Evolutionary conservation across 2,329 filamentous ascomycete genomes (phyloP), one percentile per base, ranked within the genome.

Genomic region (Setomelanomma holmii): DNA sequence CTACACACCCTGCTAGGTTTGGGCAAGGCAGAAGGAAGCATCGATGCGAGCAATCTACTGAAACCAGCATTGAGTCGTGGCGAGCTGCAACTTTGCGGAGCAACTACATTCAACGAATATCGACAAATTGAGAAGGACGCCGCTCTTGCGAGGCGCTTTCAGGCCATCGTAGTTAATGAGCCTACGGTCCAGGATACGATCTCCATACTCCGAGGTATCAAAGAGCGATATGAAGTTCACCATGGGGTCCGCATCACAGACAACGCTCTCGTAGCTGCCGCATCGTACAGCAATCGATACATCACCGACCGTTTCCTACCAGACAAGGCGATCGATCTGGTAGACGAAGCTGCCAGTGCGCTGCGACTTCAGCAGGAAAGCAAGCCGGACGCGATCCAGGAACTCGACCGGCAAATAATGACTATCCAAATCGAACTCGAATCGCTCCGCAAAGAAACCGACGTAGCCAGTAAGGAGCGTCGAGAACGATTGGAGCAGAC

Each of bases 391-490:
- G 87, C 93, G 7, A 97, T 99, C 27, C 91, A 96, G 78, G 86
- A 89, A 44, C 84, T 98, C 1, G 93, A 98, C 67, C 90, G 96
- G 56, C 91, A 93, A 67, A 96, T 98, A 54, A 96, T 97, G 86
- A 98, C 93, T 0, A 91, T 98, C 12, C 93, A 97, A 70, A 98
- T 99, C 57, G 93, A 99, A 73, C 82, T 98, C 1, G 95, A 98
- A 72, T 97, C 92, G 55, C 78, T 99, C 36, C 86, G 93, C 44
- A 98, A 98, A 67, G 95, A 99, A 74, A 96, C 88, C 10, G 95
- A 99, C 63, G 82, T 96, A 42, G 88, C 90, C 16, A 96, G 92
- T 69, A 88, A 87, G 62, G 95, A 98, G 75, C 86, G 95, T 16
- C 84, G 92, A 19, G 90, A 96, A 66, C 93, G 93, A 68, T 83